Percentiles rank a stretch among this genome's conserved stretches.
Conservation (phyloP, 768 basidiomycete species). For the Tulasnella sp. region DNA sequence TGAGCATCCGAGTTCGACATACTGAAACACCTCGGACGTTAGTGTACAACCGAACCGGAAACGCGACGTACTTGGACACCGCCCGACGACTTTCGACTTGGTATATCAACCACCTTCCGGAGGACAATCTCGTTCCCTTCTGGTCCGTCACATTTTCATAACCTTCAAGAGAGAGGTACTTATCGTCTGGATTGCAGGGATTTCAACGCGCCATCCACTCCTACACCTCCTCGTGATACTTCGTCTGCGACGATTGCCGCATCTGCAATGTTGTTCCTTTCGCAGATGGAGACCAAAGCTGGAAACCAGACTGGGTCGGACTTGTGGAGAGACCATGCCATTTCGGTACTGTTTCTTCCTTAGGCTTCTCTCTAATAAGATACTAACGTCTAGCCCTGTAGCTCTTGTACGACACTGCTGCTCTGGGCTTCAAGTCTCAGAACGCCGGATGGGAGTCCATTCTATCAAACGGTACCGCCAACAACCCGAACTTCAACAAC, state of each 20-base stretch:
- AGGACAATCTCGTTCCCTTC: slow-evolving; percentile 56
- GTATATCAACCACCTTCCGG: slow-evolving; percentile 58
- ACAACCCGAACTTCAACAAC: slow-evolving; percentile 17
- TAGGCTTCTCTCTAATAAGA: background rate
- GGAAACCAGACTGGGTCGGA: slow-evolving; percentile 37
- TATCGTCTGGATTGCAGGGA: slow-evolving; percentile 48
- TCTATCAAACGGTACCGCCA: slow-evolving; percentile 29
- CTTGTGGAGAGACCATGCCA: slow-evolving; percentile 50
- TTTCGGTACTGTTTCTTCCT: slow-evolving; percentile 43
- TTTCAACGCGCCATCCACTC: slow-evolving; percentile 59
- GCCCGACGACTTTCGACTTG: slow-evolving; percentile 56
- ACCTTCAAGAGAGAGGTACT: background rate
- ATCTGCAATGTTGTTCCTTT: slow-evolving; percentile 57
- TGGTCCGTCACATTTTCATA: slow-evolving; percentile 46
- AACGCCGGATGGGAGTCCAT: slow-evolving; percentile 27
- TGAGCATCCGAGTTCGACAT: background rate
- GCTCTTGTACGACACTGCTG: slow-evolving; percentile 24
- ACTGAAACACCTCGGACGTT: background rate
- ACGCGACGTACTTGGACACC: slow-evolving; percentile 55
- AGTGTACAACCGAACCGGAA: slow-evolving; percentile 60
- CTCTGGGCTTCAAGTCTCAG: slow-evolving; percentile 13
- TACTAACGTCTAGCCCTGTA: background rate
- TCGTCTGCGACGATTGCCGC: slow-evolving; percentile 65
- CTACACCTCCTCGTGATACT: slow-evolving; percentile 58
- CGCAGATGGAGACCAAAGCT: slow-evolving; percentile 43